Conservation (phyloP, 306 rosid species). For the Prunus campanulata region DNA sequence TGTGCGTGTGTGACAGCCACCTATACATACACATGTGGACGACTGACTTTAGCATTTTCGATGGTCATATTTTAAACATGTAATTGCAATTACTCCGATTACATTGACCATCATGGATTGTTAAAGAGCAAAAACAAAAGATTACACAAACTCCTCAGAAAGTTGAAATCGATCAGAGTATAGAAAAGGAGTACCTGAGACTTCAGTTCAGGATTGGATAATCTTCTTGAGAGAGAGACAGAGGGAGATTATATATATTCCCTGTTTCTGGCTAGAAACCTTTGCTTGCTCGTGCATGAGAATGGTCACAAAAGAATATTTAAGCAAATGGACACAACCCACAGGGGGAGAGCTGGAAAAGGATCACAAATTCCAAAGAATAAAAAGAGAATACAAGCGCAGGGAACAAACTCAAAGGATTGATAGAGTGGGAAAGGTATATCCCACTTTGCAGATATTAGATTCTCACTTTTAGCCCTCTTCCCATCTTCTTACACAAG, state of each 20-base stretch:
- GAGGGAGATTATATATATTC: neutral
- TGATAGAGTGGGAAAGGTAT: neutral
- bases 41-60: neutral
- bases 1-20: neutral
- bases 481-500: neutral
- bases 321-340: neutral
- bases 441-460: neutral
- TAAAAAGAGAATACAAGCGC: neutral
- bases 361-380: neutral
- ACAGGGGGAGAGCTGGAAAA: neutral
- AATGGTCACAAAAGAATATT: neutral
- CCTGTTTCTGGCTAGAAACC: neutral
- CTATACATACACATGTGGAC: neutral
- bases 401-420: neutral
- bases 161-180: neutral
- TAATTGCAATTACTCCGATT: neutral
- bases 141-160: neutral
- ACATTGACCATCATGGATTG: neutral
- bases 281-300: neutral
- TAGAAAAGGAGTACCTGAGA: neutral
- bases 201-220: neutral
- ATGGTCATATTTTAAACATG: neutral
- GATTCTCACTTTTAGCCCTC: neutral
- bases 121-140: neutral
- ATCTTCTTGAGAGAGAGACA: neutral